Evolutionary conservation across 2,329 filamentous ascomycete genomes (phyloP).

Genomic region (Raffaelea arxii): DNA sequence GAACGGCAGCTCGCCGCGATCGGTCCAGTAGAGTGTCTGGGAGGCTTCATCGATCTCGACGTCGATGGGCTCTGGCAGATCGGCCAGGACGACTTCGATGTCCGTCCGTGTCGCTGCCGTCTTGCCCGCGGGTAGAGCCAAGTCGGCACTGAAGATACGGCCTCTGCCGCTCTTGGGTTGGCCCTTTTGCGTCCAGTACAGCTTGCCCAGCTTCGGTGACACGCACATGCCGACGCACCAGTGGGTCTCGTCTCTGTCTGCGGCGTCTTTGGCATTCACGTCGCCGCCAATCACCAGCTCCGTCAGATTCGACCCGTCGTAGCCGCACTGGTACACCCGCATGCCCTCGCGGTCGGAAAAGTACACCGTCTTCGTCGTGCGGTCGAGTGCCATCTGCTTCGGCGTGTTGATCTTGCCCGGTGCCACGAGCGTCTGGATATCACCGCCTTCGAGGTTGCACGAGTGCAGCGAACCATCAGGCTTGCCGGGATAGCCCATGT

Average conservation of each 20-base stretch:
- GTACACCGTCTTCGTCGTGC: slow-evolving; percentile 24
- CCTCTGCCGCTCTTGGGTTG: slow-evolving; percentile 38
- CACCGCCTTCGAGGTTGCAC: slow-evolving; percentile 37
- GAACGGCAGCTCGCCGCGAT: slow-evolving; percentile 45
- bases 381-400: slow-evolving; percentile 29
- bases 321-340: slow-evolving; percentile 25
- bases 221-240: slow-evolving; percentile 50
- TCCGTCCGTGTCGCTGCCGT: slow-evolving; percentile 27
- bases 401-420: slow-evolving; percentile 37
- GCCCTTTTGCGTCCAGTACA: slow-evolving; percentile 55
- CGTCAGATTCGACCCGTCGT: slow-evolving; percentile 29
- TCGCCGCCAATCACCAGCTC: slow-evolving; percentile 28
- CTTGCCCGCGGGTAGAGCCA: slow-evolving; percentile 24
- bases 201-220: slow-evolving; percentile 26
- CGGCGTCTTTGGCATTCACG: too few relatives aligned
- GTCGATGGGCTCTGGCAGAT: slow-evolving; percentile 47
- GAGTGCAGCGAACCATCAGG: slow-evolving; percentile 33
- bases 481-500: slow-evolving; percentile 31
- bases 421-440: slow-evolving; percentile 31
- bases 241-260: slow-evolving; percentile 16
- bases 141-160: slow-evolving; percentile 39
- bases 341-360: slow-evolving; percentile 35
- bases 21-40: slow-evolving; percentile 47
- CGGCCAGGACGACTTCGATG: slow-evolving; percentile 29
- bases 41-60: slow-evolving; percentile 39